Evolutionary conservation across 164 flowering plant species (phyloP).

Genomic region (Magnolia officinalis): DNA sequence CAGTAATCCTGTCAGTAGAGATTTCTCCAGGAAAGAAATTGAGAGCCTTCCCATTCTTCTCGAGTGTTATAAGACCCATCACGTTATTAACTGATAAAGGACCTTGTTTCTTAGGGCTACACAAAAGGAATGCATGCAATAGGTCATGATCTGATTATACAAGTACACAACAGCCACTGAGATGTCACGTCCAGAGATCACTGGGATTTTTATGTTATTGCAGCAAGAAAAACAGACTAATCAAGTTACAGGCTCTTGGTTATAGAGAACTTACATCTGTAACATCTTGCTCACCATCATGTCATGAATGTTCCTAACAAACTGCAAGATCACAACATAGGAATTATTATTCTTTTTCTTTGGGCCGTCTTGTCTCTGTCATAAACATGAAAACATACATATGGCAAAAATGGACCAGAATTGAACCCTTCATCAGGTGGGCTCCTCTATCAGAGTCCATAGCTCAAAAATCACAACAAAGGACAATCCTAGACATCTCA

Average conservation of each 20-base stretch:
- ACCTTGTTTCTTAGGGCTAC: constrained; percentile 34
- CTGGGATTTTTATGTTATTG: neutral
- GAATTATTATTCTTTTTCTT: neutral
- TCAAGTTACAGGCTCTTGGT: neutral
- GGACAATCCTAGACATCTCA: neutral
- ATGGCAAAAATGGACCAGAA: neutral
- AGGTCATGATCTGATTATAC: neutral
- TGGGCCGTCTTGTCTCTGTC: neutral
- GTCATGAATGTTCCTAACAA: constrained; percentile 77
- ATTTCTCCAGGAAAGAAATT: constrained; percentile 72
- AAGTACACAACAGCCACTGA: neutral
- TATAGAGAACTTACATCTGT: constrained; percentile 55
- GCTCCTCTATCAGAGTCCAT: neutral
- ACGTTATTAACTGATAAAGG: constrained; percentile 30
- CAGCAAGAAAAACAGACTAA: neutral
- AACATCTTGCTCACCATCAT: constrained; percentile 85
- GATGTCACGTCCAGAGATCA: neutral
- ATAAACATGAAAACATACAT: neutral
- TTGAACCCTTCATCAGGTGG: neutral
- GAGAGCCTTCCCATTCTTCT: constrained; percentile 75
- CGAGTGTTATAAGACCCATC: constrained; percentile 54
- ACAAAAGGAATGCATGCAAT: constrained; percentile 22
- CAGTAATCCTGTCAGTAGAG: constrained; percentile 72
- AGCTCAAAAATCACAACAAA: neutral
- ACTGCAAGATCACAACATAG: constrained; percentile 36